Base-by-base conservation (phyloP, 2,329 filamentous ascomycete species). In the Cytospora paraplurivora region DNA sequence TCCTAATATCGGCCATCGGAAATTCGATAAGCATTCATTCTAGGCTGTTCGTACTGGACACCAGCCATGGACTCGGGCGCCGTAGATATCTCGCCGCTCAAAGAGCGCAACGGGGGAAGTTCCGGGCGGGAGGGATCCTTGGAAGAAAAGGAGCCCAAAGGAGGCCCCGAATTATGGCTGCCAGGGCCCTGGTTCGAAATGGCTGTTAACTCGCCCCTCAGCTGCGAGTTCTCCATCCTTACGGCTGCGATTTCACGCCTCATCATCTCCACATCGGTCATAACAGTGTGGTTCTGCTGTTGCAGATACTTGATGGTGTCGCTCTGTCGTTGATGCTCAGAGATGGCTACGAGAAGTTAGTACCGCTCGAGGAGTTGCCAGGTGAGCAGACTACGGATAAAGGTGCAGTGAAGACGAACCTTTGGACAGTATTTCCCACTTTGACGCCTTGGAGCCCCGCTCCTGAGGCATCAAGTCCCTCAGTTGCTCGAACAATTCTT, bases 341-440 rank as follows among this genome's bases (percentile, higher is more conserved):
- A 78, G 63, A 88, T 88, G 19, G 86, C 86, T 88, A 19, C 0
- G 34, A 1, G 21, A 10, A 21, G 44, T 47, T 7, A 47, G 44
- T 21, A 19, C n/a, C n/a, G 10, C 21, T 47, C 12, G n/a, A 47
- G 4, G 7, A 10, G 44, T n/a, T 21, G 44, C n/a, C 7, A n/a
- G 2, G n/a, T 21, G 4, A 47, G 17, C n/a, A 21, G n/a, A 47
- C 10, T 5, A 47, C n/a, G n/a, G 8, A 27, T 27, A 27, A 4
- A 27, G 4, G 27, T 27, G 15, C 0, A 12, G 44, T 21, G n/a
- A 21, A 21, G 7, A 73, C 82, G 67, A 78, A 93, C 91, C 90
- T 81, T 94, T 94, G 3, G 90, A 93, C 17, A 96, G 74, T 56
- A 94, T 93, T 70, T 96, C 91, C 91, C 91, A 96, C 70, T 96